These are phyloP conservation scores for Colletotrichum lindemuthianum DNA, from an alignment of 2,329 filamentous ascomycete species.

Conservation along the genomic window DNA sequence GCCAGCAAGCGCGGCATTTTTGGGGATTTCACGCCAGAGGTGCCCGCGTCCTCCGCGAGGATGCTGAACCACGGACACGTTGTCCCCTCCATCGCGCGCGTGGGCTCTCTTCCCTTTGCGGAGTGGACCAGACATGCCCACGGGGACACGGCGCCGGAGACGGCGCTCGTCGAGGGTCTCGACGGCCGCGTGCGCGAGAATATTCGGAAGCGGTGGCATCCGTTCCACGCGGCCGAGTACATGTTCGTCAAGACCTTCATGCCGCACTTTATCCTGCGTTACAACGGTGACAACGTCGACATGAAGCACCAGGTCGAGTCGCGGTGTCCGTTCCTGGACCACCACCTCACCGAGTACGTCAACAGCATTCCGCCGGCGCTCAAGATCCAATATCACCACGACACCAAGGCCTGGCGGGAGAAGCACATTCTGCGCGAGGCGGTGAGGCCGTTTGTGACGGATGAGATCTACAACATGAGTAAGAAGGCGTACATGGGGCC, in stretches of 20 bases:
- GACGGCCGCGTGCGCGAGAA: conserved; percentile 35
- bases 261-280: conserved; percentile 43
- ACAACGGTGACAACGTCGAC: conserved; percentile 47
- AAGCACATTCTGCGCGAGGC: conserved; percentile 63
- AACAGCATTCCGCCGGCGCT: conserved; percentile 44
- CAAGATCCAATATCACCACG: conserved; percentile 39
- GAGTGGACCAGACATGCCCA: too few species aligned
- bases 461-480: conserved; percentile 59
- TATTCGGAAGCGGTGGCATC: conserved; percentile 44
- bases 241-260: conserved; percentile 40
- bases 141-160: too few species aligned
- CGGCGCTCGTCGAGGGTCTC: too few species aligned
- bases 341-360: conserved; percentile 44
- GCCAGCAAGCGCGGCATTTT: too few species aligned
- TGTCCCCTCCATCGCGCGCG: too few species aligned
- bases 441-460: conserved; percentile 48
- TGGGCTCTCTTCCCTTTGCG: too few species aligned
- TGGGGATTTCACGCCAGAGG: too few species aligned
- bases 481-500: conserved; percentile 64
- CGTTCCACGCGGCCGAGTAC: conserved; percentile 42
- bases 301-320: conserved; percentile 50
- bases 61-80: too few species aligned
- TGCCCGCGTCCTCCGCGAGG: too few species aligned
- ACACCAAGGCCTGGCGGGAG: conserved; percentile 42
- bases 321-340: conserved; percentile 49